phyloP scores from a whole-genome alignment of 352 stramenopile genomes.

The Phytophthora hybrid region DNA sequence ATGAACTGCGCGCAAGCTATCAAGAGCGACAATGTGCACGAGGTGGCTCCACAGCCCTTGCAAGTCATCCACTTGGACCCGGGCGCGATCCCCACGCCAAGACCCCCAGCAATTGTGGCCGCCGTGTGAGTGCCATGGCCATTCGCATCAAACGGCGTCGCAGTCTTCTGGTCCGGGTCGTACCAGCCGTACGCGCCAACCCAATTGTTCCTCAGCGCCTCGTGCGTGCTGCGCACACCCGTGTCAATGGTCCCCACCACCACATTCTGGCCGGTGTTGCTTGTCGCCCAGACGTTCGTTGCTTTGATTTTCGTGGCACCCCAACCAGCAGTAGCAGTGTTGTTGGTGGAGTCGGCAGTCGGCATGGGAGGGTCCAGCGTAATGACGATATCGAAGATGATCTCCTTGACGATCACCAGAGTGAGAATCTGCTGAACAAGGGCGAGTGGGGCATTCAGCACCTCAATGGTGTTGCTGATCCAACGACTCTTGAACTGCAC shows the following conservation, averaged over 20 bases:
- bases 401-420: slow-evolving; percentile 33
- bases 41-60: slow-evolving; percentile 45
- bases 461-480: slow-evolving; percentile 54
- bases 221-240: slow-evolving; percentile 47
- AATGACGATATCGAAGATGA: slow-evolving; percentile 41
- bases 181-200: slow-evolving; percentile 54
- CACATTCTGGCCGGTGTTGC: slow-evolving; percentile 41
- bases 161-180: slow-evolving; percentile 39
- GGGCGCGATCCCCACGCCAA: slow-evolving; percentile 56
- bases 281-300: slow-evolving; percentile 41
- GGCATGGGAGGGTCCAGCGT: slow-evolving; percentile 19
- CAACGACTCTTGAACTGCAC: slow-evolving; percentile 33
- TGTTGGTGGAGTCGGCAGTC: slow-evolving; percentile 29
- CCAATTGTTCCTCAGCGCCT: slow-evolving; percentile 44
- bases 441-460: slow-evolving; percentile 35
- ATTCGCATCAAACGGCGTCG: slow-evolving; percentile 48
- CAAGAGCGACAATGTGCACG: slow-evolving; percentile 41
- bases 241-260: slow-evolving; percentile 55
- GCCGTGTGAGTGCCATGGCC: slow-evolving; percentile 66
- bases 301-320: slow-evolving; percentile 47
- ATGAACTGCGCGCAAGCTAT: slow-evolving; percentile 62
- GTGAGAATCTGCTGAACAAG: slow-evolving; percentile 33
- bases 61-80: slow-evolving; percentile 61
- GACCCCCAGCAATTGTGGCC: slow-evolving; percentile 50
- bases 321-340: slow-evolving; percentile 40